phyloP scores from a whole-genome alignment of 2,329 filamentous ascomycete genomes.

The Fusarium dlaminii region DNA sequence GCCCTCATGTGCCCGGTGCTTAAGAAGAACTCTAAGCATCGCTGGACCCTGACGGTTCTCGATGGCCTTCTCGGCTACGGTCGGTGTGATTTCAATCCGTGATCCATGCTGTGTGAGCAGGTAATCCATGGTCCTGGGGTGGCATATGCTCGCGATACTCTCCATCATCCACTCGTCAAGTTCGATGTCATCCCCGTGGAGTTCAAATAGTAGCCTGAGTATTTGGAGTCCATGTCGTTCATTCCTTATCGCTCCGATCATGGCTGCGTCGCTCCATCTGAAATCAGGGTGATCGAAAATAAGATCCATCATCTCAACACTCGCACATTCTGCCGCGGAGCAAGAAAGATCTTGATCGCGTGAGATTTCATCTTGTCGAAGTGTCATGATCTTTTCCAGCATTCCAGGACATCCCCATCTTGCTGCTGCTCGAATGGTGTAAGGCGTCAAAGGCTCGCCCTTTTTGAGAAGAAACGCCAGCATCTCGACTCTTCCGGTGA shows the following conservation, averaged over 20 bases:
- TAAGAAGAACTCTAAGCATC: conserved; percentile 25
- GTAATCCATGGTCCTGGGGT: conserved; percentile 21
- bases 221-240: conserved; percentile 13
- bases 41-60: conserved; percentile 24
- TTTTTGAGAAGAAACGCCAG: conserved; percentile 22
- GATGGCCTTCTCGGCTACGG: conserved; percentile 16
- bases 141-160: conserved; percentile 16
- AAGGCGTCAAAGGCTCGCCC: conserved; percentile 10
- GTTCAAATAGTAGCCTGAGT: conserved; percentile 5
- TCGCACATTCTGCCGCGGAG: conserved; percentile 16
- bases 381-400: conserved; percentile 19
- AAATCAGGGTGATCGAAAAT: conserved; percentile 15
- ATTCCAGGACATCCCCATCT: conserved; percentile 14
- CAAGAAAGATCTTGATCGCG: conserved; percentile 23
- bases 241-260: conserved; percentile 20
- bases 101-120: conserved; percentile 10
- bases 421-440: conserved; percentile 22
- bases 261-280: conserved; percentile 20
- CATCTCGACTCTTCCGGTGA: conserved; percentile 24
- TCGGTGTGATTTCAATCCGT: conserved; percentile 11
- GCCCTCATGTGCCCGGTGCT: conserved; percentile 15
- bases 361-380: conserved; percentile 19
- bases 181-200: conserved; percentile 2
- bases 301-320: conserved; percentile 7
- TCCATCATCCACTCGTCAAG: conserved; percentile 27